phyloP scores from a whole-genome alignment of 345 rosid species.

The Bretschneidera sinensis region DNA sequence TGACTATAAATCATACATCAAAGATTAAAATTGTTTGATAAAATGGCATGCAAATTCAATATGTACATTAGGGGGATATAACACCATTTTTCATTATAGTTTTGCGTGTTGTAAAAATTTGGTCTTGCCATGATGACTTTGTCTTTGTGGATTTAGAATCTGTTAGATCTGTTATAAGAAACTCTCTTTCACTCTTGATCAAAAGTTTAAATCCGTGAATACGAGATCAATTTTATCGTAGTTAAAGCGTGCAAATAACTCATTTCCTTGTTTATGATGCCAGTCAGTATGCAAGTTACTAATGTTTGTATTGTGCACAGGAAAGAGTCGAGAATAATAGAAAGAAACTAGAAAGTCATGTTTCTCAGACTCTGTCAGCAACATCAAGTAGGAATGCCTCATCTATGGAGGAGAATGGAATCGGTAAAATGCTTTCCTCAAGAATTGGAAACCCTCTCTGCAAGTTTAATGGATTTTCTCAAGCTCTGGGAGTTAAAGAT shows the following conservation, averaged over 20 bases:
- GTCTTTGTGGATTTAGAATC: too few relatives aligned
- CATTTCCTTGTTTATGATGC: too few relatives aligned
- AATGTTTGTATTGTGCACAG: slow-evolving; percentile 38
- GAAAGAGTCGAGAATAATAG: slow-evolving; percentile 65
- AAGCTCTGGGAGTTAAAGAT: slow-evolving; percentile 67
- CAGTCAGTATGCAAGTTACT: too few relatives aligned
- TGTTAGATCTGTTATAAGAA: too few relatives aligned
- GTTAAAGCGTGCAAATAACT: slow-evolving; percentile 5
- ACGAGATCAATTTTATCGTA: too few relatives aligned
- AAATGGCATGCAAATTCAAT: too few relatives aligned
- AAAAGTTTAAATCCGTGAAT: too few relatives aligned
- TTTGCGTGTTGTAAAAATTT: background rate
- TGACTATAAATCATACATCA: background rate
- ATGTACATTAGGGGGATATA: background rate
- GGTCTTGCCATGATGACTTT: too few relatives aligned
- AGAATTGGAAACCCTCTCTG: slow-evolving; percentile 57
- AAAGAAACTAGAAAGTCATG: slow-evolving; percentile 48
- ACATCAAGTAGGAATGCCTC: slow-evolving; percentile 35
- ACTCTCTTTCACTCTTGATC: too few relatives aligned
- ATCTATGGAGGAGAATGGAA: slow-evolving; percentile 27
- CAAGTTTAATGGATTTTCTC: slow-evolving; percentile 47
- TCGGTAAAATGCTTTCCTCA: slow-evolving; percentile 26
- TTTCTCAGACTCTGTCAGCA: slow-evolving; percentile 34
- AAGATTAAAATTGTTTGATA: background rate
- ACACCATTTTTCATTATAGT: background rate